Conservation (phyloP, 495 filamentous ascomycete genomes). For the Margaritispora aquatica region DNA sequence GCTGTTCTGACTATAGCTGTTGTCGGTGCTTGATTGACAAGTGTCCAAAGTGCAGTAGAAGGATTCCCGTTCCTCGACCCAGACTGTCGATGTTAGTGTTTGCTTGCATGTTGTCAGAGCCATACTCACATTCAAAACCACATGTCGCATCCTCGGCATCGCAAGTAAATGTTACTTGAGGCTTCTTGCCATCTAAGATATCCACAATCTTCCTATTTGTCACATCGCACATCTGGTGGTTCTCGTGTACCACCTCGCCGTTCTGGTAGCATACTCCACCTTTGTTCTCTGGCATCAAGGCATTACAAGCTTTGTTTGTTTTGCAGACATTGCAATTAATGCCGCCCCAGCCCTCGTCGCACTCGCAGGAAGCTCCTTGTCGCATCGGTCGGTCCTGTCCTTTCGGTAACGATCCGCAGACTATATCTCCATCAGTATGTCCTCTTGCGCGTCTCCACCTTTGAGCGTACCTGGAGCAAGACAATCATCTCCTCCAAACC, state of each 20-base stretch:
- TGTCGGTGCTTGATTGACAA: conserved; percentile 65
- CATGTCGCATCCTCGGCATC: conserved; percentile 65
- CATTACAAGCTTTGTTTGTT: conserved; percentile 72
- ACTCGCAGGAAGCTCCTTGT: conserved; percentile 64
- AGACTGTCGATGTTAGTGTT: conserved; percentile 56
- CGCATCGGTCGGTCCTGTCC: conserved; percentile 68
- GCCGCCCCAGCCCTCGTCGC: conserved; percentile 92
- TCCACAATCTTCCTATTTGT: conserved; percentile 89
- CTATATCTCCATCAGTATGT: conserved; percentile 23
- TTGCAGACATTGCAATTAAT: conserved; percentile 98
- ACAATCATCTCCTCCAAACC: conserved; percentile 92
- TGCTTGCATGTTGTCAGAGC: neutral
- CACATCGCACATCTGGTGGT: conserved; percentile 96
- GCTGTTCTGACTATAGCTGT: conserved; percentile 64
- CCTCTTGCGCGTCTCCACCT: neutral
- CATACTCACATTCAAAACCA: conserved; percentile 80
- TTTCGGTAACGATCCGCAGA: conserved; percentile 83
- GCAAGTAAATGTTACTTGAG: conserved; percentile 92
- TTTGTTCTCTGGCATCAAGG: conserved; percentile 70
- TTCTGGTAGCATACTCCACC: conserved; percentile 88
- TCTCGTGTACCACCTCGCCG: conserved; percentile 84
- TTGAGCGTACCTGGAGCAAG: conserved; percentile 56
- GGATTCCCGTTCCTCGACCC: conserved; percentile 88
- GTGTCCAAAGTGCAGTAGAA: conserved; percentile 90
- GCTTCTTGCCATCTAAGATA: conserved; percentile 72